These are phyloP conservation scores for Corymbia citriodora DNA, from an alignment of 441 rosid species.

Conservation along the genomic window DNA sequence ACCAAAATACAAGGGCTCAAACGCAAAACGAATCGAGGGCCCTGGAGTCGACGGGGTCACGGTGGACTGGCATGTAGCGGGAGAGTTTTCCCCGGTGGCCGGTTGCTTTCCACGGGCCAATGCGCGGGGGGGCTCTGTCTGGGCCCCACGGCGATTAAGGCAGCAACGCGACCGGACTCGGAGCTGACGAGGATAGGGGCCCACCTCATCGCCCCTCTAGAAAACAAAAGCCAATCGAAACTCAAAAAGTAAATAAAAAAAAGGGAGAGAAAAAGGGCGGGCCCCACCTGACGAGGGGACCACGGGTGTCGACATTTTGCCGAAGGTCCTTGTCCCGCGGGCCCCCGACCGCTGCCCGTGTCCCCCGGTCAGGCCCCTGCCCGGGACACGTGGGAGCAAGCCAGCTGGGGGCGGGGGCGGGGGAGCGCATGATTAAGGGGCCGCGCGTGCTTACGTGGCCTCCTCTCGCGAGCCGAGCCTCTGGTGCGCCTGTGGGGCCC, in stretches of 20 bases:
- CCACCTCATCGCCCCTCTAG: not conserved
- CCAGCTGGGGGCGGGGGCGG: not conserved
- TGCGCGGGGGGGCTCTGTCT: not conserved
- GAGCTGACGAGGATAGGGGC: conserved; percentile 53
- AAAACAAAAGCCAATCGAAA: not conserved
- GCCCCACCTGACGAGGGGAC: conserved; percentile 26
- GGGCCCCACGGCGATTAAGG: conserved; percentile 15
- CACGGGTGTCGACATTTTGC: conserved; percentile 20
- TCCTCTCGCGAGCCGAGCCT: not conserved
- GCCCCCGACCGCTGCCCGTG: conserved; percentile 32
- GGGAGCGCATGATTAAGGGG: not conserved
- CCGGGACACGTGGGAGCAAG: not conserved
- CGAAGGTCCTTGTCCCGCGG: conserved; percentile 32
- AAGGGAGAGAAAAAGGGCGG: not conserved
- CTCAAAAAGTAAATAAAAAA: not conserved
- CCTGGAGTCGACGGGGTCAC: not conserved
- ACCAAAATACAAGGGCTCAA: not conserved
- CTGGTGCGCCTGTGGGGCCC: not conserved
- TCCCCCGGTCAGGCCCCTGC: conserved; percentile 8
- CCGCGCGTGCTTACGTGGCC: not conserved
- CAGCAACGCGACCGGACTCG: conserved; percentile 5
- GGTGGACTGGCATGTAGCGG: not conserved
- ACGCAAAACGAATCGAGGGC: not conserved
- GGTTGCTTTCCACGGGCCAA: not conserved
- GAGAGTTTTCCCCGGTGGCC: not conserved